These are phyloP conservation scores for Lentinula detonsa DNA, from an alignment of 768 basidiomycete genomes.

Conservation along the genomic window DNA sequence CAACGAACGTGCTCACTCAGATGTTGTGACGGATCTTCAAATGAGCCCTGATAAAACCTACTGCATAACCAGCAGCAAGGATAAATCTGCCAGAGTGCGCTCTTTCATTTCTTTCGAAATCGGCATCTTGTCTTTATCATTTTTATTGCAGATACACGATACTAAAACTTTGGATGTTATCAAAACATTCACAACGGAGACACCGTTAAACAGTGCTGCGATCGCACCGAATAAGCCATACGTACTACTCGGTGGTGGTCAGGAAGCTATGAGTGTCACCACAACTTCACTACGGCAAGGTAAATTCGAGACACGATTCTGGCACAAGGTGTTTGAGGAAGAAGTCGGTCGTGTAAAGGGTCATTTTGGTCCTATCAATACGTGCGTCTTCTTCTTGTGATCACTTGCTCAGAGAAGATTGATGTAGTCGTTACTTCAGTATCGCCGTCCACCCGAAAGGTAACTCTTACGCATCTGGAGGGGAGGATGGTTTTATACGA, in stretches of 20 bases:
- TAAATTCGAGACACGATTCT: constrained; percentile 97
- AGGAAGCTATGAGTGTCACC: constrained; percentile 96
- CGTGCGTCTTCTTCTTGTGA: constrained; percentile 47
- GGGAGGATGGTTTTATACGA: constrained; percentile 93
- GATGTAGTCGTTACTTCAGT: constrained; percentile 32
- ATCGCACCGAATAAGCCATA: constrained; percentile 82
- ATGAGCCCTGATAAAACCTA: constrained; percentile 86
- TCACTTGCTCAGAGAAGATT: not conserved
- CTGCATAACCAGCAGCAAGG: constrained; percentile 94
- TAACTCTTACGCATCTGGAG: constrained; percentile 85
- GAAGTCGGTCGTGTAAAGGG: constrained; percentile 97
- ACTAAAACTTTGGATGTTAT: constrained; percentile 84
- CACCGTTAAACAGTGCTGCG: constrained; percentile 91
- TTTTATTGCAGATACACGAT: constrained; percentile 63
- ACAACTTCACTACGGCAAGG: constrained; percentile 92
- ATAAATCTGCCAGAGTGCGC: constrained; percentile 89
- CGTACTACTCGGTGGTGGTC: constrained; percentile 91
- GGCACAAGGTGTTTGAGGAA: constrained; percentile 96
- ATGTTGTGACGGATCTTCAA: constrained; percentile 89
- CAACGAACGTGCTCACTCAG: constrained; percentile 87
- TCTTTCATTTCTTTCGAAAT: not conserved
- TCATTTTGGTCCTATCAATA: constrained; percentile 95
- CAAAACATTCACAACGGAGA: constrained; percentile 92
- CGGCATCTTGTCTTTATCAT: not conserved
- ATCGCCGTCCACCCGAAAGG: constrained; percentile 91